A percentile compares a stretch with the other conserved stretches of the same genome.
These are phyloP conservation scores for Blepharisma stoltei DNA, from an alignment of 73 alveolate species.

Conservation along the genomic window DNA sequence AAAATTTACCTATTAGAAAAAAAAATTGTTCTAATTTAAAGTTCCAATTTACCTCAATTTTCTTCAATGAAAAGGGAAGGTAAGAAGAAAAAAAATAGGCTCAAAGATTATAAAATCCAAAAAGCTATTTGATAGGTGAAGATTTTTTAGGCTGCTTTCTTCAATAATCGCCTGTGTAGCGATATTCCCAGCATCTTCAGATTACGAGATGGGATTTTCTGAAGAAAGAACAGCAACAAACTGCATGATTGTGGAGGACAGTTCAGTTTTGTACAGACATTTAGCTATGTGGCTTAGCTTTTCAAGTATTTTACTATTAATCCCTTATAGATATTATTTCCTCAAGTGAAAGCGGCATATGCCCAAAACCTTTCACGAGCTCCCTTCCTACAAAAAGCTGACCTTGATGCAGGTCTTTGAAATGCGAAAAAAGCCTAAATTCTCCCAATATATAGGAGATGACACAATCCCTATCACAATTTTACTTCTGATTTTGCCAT, in stretches of 20 bases:
- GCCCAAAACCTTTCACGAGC: conserved; percentile 14
- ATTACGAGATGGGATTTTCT: not conserved
- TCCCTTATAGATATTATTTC: not conserved
- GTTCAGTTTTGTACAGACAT: not conserved
- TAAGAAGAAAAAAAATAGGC: too few species aligned
- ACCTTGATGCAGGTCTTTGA: not conserved
- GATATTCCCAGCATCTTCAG: conserved; percentile 15
- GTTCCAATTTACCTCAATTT: too few species aligned
- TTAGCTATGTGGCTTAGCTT: not conserved
- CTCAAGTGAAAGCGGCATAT: not conserved
- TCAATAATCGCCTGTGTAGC: not conserved
- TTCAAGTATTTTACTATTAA: not conserved
- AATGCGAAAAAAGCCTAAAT: not conserved
- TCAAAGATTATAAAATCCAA: not conserved
- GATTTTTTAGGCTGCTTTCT: not conserved
- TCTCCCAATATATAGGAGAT: not conserved
- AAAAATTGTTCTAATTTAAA: too few species aligned
- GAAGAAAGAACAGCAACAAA: not conserved
- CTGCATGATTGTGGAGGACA: not conserved
- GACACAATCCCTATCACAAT: not conserved
- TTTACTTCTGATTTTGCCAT: conserved; percentile 11
- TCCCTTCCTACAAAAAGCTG: not conserved
- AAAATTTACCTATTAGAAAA: too few species aligned
- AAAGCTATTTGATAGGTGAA: not conserved
- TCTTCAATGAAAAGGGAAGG: too few species aligned